Evolutionary conservation across 108 stramenopile species (phyloP).

Genomic region (Skeletonema tropicum): DNA sequence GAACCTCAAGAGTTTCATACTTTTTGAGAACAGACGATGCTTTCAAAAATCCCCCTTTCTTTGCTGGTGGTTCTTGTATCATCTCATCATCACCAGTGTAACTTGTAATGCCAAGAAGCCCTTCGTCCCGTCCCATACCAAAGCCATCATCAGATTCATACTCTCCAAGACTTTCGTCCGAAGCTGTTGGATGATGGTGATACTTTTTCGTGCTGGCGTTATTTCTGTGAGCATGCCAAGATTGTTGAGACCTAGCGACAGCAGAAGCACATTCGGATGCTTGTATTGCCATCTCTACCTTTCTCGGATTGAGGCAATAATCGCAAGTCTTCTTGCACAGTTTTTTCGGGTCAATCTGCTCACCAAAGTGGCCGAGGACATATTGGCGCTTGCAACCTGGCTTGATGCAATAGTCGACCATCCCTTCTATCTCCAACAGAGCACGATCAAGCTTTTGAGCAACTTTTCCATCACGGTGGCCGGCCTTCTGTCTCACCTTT

Average conservation of each 20-base stretch:
- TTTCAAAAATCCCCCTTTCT: slow-evolving; percentile 50
- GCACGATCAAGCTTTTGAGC: slow-evolving; percentile 43
- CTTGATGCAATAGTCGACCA: slow-evolving; percentile 76
- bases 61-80: slow-evolving; percentile 6
- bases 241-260: slow-evolving; percentile 24
- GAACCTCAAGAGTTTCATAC: slow-evolving; percentile 52
- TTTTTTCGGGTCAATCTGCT: slow-evolving; percentile 51
- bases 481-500: slow-evolving; percentile 22
- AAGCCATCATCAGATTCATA: slow-evolving; percentile 32
- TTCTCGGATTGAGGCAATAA: slow-evolving; percentile 65
- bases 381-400: slow-evolving; percentile 69
- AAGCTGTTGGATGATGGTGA: slow-evolving; percentile 32
- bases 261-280: slow-evolving; percentile 46
- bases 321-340: slow-evolving; percentile 80
- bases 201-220: slow-evolving; percentile 15
- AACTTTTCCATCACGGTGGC: slow-evolving; percentile 18
- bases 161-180: slow-evolving; percentile 40
- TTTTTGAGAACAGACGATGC: slow-evolving; percentile 60
- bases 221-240: slow-evolving; percentile 12
- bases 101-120: slow-evolving; percentile 19
- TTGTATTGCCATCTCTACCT: slow-evolving; percentile 48
- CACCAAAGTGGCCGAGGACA: slow-evolving; percentile 81
- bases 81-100: slow-evolving; percentile 20
- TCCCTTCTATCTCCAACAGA: slow-evolving; percentile 62
- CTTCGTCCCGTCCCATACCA: slow-evolving; percentile 19